phyloP scores from a whole-genome alignment of 305 asterid species.

The Caryopteris hybrid region DNA sequence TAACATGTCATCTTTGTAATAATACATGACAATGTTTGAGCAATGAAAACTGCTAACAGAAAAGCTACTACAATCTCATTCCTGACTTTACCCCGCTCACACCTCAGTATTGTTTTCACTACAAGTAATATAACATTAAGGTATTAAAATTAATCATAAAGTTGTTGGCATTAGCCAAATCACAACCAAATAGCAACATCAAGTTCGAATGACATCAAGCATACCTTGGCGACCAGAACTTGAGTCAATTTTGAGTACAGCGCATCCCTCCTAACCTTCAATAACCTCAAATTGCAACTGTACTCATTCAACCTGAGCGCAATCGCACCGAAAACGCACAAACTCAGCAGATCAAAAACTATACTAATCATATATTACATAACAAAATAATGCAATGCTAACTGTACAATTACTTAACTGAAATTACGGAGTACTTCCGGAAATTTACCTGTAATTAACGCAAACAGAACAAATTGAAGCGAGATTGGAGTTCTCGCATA shows the following conservation, averaged over 20 bases:
- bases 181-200: neutral
- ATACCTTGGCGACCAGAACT: conserved; percentile 80
- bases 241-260: conserved; percentile 69
- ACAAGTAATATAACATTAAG: neutral
- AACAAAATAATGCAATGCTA: neutral
- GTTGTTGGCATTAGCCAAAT: neutral
- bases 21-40: neutral
- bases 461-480: conserved; percentile 82
- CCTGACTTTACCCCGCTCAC: neutral
- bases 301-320: conserved; percentile 70
- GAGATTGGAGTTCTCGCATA: conserved; percentile 80
- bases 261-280: conserved; percentile 72
- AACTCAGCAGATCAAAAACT: conserved; percentile 8
- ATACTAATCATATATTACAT: neutral
- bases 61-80: neutral
- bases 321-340: conserved; percentile 14
- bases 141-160: neutral
- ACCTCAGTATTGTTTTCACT: neutral
- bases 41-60: neutral
- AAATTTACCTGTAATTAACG: conserved; percentile 73
- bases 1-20: neutral
- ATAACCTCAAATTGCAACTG: conserved; percentile 42
- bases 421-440: neutral
- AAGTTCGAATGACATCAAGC: neutral
- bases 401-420: neutral